phyloP scores from a whole-genome alignment of 768 basidiomycete genomes.

The Tubosaeta sp. region DNA sequence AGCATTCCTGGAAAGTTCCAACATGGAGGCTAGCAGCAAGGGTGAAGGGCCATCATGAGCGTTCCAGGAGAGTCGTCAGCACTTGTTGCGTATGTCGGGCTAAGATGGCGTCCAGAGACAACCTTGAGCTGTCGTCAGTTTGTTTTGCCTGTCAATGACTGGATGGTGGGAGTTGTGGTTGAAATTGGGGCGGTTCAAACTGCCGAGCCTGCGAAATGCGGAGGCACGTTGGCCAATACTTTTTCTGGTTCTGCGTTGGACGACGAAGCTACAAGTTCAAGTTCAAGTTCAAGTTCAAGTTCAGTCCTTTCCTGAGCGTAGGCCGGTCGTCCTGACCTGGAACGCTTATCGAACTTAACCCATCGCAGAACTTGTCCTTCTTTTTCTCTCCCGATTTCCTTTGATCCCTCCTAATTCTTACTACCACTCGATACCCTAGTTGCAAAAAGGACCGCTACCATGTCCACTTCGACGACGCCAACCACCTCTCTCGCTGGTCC shows the following conservation, averaged over 20 bases:
- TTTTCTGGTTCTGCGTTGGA: slow-evolving; percentile 30
- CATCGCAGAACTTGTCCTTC: slow-evolving; percentile 34
- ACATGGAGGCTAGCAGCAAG: too few relatives aligned
- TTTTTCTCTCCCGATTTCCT: slow-evolving; percentile 32
- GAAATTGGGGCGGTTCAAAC: slow-evolving; percentile 36
- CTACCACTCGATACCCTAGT: slow-evolving; percentile 26
- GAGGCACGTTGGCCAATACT: slow-evolving; percentile 13
- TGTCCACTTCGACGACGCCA: slow-evolving; percentile 52
- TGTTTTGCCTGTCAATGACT: too few relatives aligned
- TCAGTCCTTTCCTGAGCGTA: slow-evolving; percentile 25
- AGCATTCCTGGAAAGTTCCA: too few relatives aligned
- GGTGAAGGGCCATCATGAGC: too few relatives aligned
- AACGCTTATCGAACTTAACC: slow-evolving; percentile 33
- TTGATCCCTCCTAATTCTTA: slow-evolving; percentile 22
- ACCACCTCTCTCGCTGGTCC: slow-evolving; percentile 44
- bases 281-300: slow-evolving; percentile 26
- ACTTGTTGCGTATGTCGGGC: too few relatives aligned
- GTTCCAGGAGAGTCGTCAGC: too few relatives aligned
- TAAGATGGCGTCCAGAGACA: too few relatives aligned
- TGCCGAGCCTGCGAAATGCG: slow-evolving; percentile 34
- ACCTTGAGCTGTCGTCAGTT: too few relatives aligned
- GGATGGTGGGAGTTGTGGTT: slow-evolving; percentile 16
- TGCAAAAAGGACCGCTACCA: slow-evolving; percentile 22
- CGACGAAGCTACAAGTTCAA: slow-evolving; percentile 27
- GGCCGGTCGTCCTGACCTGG: slow-evolving; percentile 29